Conservation (phyloP, 441 rosid species). For the Corymbia citriodora region DNA sequence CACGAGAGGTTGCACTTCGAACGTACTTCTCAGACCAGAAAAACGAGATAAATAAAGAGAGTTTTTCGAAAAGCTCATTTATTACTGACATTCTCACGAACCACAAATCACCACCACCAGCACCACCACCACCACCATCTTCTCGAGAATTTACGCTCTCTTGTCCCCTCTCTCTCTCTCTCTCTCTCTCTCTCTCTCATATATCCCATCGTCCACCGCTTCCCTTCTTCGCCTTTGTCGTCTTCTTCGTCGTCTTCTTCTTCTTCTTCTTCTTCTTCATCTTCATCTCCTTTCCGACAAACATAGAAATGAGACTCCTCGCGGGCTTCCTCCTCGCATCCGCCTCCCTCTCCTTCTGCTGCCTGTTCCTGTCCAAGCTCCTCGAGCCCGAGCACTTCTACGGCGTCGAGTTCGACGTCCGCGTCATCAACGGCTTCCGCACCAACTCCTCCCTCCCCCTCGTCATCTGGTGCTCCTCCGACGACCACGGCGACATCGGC, state of each 20-base stretch:
- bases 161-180: not conserved
- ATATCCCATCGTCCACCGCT: not conserved
- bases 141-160: not conserved
- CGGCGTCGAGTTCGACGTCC: conserved; percentile 51
- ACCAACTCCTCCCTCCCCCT: conserved; percentile 80
- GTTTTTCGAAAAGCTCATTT: not conserved
- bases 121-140: not conserved
- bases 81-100: not conserved
- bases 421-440: conserved; percentile 73
- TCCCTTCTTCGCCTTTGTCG: not conserved
- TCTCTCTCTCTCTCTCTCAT: not conserved
- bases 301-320: conserved; percentile 24
- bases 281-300: not conserved
- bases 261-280: not conserved
- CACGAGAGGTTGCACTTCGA: not conserved
- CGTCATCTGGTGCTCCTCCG: conserved; percentile 78
- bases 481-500: conserved; percentile 47
- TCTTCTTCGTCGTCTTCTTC: not conserved
- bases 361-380: conserved; percentile 22
- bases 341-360: conserved; percentile 14
- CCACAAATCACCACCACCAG: not conserved
- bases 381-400: conserved; percentile 24
- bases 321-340: conserved; percentile 15
- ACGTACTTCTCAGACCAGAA: not conserved
- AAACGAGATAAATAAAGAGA: not conserved